phyloP scores from a whole-genome alignment of 1,284 basidiomycete genomes.

The Irpex sp. region DNA sequence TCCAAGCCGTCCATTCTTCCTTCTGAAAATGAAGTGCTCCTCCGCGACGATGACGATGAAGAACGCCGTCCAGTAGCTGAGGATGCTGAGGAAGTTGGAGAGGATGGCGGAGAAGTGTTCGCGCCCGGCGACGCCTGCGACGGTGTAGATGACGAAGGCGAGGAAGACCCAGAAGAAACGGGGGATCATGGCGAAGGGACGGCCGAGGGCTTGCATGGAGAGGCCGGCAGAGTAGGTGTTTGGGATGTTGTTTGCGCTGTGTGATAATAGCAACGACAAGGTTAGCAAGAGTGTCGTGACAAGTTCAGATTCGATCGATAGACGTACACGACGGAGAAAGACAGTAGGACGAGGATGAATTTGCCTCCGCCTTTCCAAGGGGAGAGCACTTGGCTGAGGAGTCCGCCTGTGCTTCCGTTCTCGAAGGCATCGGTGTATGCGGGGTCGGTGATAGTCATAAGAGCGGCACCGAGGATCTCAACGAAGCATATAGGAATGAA shows the following conservation, averaged over 20 bases:
- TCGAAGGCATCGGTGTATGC: conserved; percentile 45
- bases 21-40: conserved; percentile 54
- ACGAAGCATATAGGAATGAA: conserved; percentile 52
- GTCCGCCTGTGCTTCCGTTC: conserved; percentile 43
- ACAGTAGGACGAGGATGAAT: conserved; percentile 54
- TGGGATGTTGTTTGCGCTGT: conserved; percentile 52
- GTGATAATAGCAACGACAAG: conserved; percentile 2
- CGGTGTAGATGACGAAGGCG: conserved; percentile 47
- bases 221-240: conserved; percentile 56
- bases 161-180: conserved; percentile 56
- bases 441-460: conserved; percentile 52
- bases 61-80: conserved; percentile 64
- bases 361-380: conserved; percentile 49
- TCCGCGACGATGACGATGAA: conserved; percentile 53
- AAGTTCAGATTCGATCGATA: background rate
- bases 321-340: conserved; percentile 45
- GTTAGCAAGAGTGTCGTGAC: background rate
- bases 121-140: conserved; percentile 57
- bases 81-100: conserved; percentile 45
- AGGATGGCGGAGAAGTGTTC: conserved; percentile 57
- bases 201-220: conserved; percentile 51
- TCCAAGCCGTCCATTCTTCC: conserved; percentile 34
- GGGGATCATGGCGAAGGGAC: conserved; percentile 49
- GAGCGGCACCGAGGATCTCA: conserved; percentile 47
- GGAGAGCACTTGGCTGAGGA: conserved; percentile 37